Evolutionary conservation across 148 eudicot species (phyloP), one percentile per base, ranked within the genome.

Genomic region (Cornus florida): DNA sequence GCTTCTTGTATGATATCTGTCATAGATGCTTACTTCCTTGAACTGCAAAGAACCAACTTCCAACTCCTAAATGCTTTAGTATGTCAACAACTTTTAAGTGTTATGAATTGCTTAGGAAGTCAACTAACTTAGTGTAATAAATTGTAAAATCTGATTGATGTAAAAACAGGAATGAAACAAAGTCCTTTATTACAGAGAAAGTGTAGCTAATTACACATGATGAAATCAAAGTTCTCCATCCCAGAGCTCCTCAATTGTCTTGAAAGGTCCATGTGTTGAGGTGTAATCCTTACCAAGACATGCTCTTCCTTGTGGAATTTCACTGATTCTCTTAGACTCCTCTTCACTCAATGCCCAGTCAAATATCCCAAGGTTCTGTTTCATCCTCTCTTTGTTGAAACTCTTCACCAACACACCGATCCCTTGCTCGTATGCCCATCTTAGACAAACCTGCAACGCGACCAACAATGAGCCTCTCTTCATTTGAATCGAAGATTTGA

Each of bases 351-450:
- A 75, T 69, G 80, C 78, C 84, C 86, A 86, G 38, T 69, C 62
- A 35, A 35, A 87, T 39, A 91, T 81, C 32, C 81, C 80, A 4
- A 84, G 84, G 84, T 91, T 91, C 28, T 89, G 81, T 56, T 79
- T 84, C 91, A 90, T 89, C 82, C 93, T 88, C 33, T 81, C 90
- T 68, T 80, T 88, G 86, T 87, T 86, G 74, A 84, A 86, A 65
- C 92, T 91, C 85, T 89, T 91, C 82, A 77, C 87, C 73, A 81
- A 78, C 77, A 82, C 80, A 0, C 85, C 75, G 39, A 89, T 84
- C 33, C 90, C 92, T 75, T 82, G 90, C 84, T 91, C 88, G 72
- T 80, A 78, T 53, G 78, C 90, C 94, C 91, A 85, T 72, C 90
- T 89, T 48, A 88, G 57, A 23, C 82, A 75, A 70, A 91, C 89